Conservation (phyloP, 108 stramenopile genomes). For the Tribonema minus region DNA sequence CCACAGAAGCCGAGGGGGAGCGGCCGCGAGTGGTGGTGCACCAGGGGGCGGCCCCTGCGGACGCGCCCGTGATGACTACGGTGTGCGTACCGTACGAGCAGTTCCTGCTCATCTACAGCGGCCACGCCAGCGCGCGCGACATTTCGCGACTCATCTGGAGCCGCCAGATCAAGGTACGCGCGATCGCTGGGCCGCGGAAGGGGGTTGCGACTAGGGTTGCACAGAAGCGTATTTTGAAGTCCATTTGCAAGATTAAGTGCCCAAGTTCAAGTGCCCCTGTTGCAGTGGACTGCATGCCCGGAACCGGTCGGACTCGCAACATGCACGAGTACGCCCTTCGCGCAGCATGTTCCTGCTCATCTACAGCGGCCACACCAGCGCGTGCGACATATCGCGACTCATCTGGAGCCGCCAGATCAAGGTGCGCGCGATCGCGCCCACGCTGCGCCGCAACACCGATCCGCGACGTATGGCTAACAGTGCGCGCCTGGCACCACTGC, state of each 20-base stretch:
- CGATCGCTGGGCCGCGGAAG: too few species aligned
- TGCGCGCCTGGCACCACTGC: too few species aligned
- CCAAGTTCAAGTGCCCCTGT: too few species aligned
- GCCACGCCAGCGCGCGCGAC: conserved; percentile 6
- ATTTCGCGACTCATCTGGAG: background rate
- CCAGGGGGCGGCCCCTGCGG: background rate
- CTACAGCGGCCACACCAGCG: conserved; percentile 20
- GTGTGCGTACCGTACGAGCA: conserved; percentile 9
- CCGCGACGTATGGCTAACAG: too few species aligned
- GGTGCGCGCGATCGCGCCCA: conserved; percentile 6
- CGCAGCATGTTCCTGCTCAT: conserved; percentile 18
- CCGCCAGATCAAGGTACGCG: conserved; percentile 1
- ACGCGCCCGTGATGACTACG: background rate
- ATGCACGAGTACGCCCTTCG: too few species aligned
- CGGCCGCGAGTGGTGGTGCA: conserved; percentile 12
- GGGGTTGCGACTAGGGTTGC: too few species aligned
- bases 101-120: conserved; percentile 31
- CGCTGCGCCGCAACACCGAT: too few species aligned
- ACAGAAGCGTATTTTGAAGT: too few species aligned
- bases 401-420: background rate
- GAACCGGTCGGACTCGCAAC: too few species aligned
- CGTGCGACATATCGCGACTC: background rate
- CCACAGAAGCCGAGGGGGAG: too few species aligned
- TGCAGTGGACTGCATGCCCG: too few species aligned
- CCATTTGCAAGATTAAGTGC: too few species aligned